Evolutionary conservation across 2,329 filamentous ascomycete species (phyloP).

Genomic region (Dichotomopilus funicola): DNA sequence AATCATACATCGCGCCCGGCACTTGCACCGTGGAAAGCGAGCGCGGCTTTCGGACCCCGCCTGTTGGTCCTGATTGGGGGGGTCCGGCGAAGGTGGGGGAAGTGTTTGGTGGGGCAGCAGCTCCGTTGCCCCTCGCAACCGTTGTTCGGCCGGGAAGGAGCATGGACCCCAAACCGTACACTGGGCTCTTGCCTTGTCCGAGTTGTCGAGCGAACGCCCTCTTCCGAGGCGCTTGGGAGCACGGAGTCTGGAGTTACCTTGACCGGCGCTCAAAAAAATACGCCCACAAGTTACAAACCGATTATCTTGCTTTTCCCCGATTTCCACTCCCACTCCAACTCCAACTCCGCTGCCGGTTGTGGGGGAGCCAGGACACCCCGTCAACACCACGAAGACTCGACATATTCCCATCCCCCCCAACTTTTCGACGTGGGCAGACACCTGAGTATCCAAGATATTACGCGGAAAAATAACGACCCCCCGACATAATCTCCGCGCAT

Average conservation of each 20-base stretch:
- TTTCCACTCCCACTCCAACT: conserved; percentile 6
- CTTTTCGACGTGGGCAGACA: no score
- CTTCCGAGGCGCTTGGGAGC: background rate
- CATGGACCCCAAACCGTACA: conserved; percentile 4
- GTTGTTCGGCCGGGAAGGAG: conserved; percentile 10
- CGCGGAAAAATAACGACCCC: no score
- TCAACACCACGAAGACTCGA: background rate
- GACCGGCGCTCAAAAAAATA: background rate
- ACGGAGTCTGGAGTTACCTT: background rate
- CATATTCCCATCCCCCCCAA: background rate
- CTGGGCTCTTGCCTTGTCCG: no score
- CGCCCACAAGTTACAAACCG: conserved; percentile 10
- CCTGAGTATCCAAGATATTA: no score
- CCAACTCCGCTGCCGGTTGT: conserved; percentile 5
- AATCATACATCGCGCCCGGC: conserved; percentile 13
- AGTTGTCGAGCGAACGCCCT: no score
- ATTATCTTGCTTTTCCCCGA: background rate
- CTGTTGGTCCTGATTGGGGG: conserved; percentile 10
- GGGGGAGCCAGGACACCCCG: conserved; percentile 14
- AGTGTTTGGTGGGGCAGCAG: background rate
- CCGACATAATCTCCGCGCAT: no score
- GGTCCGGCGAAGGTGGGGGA: background rate
- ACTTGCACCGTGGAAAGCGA: conserved; percentile 11
- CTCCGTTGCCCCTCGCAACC: conserved; percentile 22
- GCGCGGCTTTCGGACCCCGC: background rate